A percentile compares a stretch with the other conserved stretches of the same genome.
Evolutionary conservation across 2,329 filamentous ascomycete genomes (phyloP).

Genomic region (Penicillium hordei): DNA sequence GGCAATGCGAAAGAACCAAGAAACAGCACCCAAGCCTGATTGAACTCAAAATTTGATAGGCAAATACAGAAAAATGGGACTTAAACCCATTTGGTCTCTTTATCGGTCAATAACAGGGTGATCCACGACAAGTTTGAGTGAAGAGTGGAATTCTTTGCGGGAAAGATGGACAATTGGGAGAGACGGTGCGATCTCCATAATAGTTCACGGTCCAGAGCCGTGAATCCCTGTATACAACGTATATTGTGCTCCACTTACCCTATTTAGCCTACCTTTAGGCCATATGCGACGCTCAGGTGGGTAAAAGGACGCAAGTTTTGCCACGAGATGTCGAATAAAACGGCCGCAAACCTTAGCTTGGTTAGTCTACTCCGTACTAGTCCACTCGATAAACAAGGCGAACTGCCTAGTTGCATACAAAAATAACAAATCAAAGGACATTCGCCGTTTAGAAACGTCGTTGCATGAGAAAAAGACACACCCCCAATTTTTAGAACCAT

Average conservation of each 20-base stretch:
- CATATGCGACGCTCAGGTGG: neutral
- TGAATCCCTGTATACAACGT: neutral
- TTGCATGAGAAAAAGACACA: neutral
- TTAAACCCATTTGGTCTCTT: neutral
- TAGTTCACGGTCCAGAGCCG: neutral
- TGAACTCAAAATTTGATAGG: constrained; percentile 6
- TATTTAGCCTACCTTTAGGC: neutral
- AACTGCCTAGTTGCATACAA: neutral
- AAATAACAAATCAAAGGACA: neutral
- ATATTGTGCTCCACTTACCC: neutral
- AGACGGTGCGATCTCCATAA: neutral
- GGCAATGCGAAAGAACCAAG: neutral
- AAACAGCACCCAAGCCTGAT: constrained; percentile 1
- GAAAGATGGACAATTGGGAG: neutral
- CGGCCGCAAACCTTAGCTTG: neutral
- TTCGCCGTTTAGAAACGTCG: neutral
- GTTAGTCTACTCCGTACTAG: neutral
- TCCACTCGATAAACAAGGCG: neutral
- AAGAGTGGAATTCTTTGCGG: neutral
- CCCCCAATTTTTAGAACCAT: neutral
- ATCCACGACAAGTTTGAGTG: neutral
- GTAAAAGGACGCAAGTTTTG: neutral
- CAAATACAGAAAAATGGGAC: neutral
- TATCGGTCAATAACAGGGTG: neutral
- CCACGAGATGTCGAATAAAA: constrained; percentile 1